phyloP scores from a whole-genome alignment of 331 rosid genomes.

The Saraca asoca region DNA sequence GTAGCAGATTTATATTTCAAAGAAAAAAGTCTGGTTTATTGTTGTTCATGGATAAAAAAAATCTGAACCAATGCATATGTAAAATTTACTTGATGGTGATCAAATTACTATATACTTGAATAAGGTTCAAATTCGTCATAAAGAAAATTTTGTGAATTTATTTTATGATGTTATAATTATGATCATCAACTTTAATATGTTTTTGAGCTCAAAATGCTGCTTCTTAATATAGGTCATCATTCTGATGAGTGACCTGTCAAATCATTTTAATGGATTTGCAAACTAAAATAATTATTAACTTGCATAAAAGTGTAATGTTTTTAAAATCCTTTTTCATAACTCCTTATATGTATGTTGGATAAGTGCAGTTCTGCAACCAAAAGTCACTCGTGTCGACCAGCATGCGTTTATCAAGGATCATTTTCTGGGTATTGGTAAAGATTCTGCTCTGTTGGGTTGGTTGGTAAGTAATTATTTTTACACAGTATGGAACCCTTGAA shows the following conservation, averaged over 20 bases:
- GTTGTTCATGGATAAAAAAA: too few species aligned
- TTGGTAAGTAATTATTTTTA: slow-evolving; percentile 50
- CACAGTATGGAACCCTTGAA: too few species aligned
- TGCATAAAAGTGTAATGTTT: background rate
- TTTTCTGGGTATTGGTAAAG: slow-evolving; percentile 63
- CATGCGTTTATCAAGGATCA: slow-evolving; percentile 62
- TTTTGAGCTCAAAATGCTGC: slow-evolving; percentile 4
- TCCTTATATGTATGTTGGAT: slow-evolving; percentile 23
- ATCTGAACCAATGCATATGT: too few species aligned
- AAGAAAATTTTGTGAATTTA: too few species aligned
- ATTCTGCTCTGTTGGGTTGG: slow-evolving; percentile 56
- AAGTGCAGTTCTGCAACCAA: slow-evolving; percentile 49
- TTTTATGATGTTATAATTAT: background rate
- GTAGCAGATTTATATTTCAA: too few species aligned
- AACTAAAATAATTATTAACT: slow-evolving; percentile 1
- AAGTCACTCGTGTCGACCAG: slow-evolving; percentile 54
- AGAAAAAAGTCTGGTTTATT: too few species aligned
- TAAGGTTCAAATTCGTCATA: too few species aligned
- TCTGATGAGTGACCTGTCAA: background rate
- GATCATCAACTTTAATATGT: background rate
- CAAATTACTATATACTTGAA: too few species aligned
- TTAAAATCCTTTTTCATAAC: background rate
- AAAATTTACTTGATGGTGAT: too few species aligned
- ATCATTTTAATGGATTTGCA: background rate
- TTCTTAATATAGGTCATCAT: background rate